A percentile compares a stretch with the other conserved stretches of the same genome.
Conservation (phyloP, 2,329 filamentous ascomycete genomes). For the Proliferodiscus dingleyae region DNA sequence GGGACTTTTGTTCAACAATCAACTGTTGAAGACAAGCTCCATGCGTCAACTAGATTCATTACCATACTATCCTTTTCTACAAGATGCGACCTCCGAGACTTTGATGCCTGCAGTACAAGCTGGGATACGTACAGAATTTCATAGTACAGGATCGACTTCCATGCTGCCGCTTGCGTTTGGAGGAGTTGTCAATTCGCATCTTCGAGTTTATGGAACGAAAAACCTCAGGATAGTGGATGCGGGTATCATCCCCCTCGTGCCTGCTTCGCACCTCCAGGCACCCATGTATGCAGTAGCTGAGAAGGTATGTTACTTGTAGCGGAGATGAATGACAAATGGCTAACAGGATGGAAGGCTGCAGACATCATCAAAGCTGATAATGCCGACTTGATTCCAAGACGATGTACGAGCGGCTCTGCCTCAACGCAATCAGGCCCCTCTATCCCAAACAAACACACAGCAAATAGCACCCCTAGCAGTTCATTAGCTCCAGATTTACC, state of each 20-base stretch:
- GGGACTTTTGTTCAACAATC: constrained; percentile 24
- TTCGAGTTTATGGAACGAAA: constrained; percentile 25
- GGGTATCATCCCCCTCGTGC: constrained; percentile 23
- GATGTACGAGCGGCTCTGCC: constrained; percentile 7
- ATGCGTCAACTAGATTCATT: constrained; percentile 19
- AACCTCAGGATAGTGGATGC: constrained; percentile 26
- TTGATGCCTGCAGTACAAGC: constrained; percentile 17
- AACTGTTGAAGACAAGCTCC: constrained; percentile 18
- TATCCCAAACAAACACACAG: constrained; percentile 3
- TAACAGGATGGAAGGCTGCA: constrained; percentile 15
- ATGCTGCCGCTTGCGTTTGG: constrained; percentile 23
- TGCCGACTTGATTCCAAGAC: constrained; percentile 8
- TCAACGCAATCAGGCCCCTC: constrained; percentile 4
- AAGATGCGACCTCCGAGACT: constrained; percentile 15
- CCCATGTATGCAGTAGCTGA: constrained; percentile 25
- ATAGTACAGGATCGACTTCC: constrained; percentile 22
- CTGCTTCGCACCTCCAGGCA: constrained; percentile 21
- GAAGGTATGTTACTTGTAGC: constrained; percentile 12
- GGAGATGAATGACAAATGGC: background rate
- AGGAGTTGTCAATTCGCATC: constrained; percentile 24
- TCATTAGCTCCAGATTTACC: background rate
- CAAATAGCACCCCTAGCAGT: background rate
- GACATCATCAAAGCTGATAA: constrained; percentile 26
- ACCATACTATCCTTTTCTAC: constrained; percentile 22
- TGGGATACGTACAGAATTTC: constrained; percentile 23